Evolutionary conservation across 495 filamentous ascomycete species (phyloP), one percentile per base, ranked within the genome.

Genomic region (Xylaria longipes): DNA sequence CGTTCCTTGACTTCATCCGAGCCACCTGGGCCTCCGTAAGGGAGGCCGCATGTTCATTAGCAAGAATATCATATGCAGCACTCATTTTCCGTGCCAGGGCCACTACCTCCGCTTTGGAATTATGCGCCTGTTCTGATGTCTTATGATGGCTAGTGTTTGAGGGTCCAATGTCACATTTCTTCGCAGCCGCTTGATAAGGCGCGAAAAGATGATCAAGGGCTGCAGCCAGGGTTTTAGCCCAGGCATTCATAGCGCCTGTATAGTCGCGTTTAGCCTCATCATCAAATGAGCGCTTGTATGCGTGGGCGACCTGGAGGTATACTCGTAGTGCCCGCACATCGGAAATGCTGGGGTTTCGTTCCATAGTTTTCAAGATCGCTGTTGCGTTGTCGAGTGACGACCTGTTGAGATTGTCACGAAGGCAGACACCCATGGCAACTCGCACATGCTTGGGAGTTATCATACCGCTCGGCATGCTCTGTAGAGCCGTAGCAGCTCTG

Each of bases 331-430:
- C 54, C 1, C 71, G 68, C 11, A 84, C 64, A 76, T 90, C 89
- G 5, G 85, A 82, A 20, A 82, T 75, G 17, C 71, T 72, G 11
- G 83, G 74, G 2, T 74, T 79, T 29, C 70, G 56, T 39, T 78
- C 68, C 90, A 94, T 92, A 25, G 87, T 71, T 4, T 85, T 75
- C 15, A 94, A 77, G 7, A 94, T 78, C 65, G 83, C 82, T 50
- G 84, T 85, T 0, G 91, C 90, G 73, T 89, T 80, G 0, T 74
- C 54, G 66, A 94, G 84, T 14, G 88, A 85, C 46, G 88, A 84
- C n/a, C 73, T 76, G 79, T 97, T 97, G 31, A 87, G 86, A 70
- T 86, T 88, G 82, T 97, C 93, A 50, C 91, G 84, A 25, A 84
- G 81, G 77, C 94, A 97, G 52, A 84, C 81, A 48, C 82, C 84